Base-by-base conservation (phyloP, 345 rosid species). In the Linum lewisii region DNA sequence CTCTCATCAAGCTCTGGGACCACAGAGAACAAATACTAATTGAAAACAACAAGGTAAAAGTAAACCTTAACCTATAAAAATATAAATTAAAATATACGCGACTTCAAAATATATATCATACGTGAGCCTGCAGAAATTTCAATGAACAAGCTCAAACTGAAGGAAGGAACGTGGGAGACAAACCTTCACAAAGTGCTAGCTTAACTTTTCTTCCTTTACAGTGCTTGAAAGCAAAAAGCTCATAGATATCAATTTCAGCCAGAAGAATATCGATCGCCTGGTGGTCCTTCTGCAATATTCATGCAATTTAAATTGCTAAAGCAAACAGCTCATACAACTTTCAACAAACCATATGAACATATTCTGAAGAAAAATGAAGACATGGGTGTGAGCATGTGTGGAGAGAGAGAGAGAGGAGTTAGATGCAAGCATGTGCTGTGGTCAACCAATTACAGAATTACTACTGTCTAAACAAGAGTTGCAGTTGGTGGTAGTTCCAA, bases 171-270 rank as follows among this genome's bases (percentile, higher is more conserved):
- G 18, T 11, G 13, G 18, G 15, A 42, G 18, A 42, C 47, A 42
- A 42, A 93, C 99, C 99, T 82, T 87, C 95, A 82, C 97, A 93
- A 61, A 93, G 97, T 57, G 90, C 86, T 64, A 93, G 97, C 79
- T 93, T 93, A 67, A 70, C 81, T 72, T 76, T 90, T 79, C 97
- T 90, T 76, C 97, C 99, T 69, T 85, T 82, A 77, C 97, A 93
- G 72, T 93, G 99, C 69, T 93, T 93, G 82, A 93, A 87, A 65
- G 97, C 96, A 78, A 93, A 90, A 64, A 93, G 83, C 86, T 93
- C 99, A 76, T 93, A 93, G 60, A 93, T 87, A 80, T 90, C 97
- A 60, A 93, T 90, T 77, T 93, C 99, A 9, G 96, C 97, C 32
- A 93, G 77, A 63, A 93, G 96, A 73, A 93, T 90, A 79, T 93